Evolutionary conservation across 148 eudicot species (phyloP).

Genomic region (Vaccinium corymbosum): DNA sequence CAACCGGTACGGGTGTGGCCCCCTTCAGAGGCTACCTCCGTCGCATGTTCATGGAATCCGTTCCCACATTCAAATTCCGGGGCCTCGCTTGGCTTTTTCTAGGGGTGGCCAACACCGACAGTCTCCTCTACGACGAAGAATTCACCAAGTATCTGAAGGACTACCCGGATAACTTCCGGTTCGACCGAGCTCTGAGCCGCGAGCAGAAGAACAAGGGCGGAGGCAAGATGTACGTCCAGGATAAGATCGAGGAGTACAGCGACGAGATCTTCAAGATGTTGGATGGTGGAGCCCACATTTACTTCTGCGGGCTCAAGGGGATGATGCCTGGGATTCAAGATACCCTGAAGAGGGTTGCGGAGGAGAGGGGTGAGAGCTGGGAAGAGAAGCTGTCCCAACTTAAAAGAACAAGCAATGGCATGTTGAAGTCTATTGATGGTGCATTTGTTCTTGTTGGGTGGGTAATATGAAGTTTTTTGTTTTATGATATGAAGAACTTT

Average conservation of each 20-base stretch:
- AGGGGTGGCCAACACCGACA: conserved; percentile 87
- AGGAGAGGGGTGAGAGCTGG: conserved; percentile 90
- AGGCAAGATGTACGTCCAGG: conserved; percentile 95
- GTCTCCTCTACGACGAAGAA: conserved; percentile 84
- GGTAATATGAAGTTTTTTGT: neutral
- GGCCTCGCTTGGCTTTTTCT: conserved; percentile 97
- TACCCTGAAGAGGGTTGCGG: conserved; percentile 76
- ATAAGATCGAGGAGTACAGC: conserved; percentile 88
- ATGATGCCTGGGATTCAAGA: conserved; percentile 99
- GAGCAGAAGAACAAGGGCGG: conserved; percentile 80
- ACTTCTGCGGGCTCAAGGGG: conserved; percentile 90
- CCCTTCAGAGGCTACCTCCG: conserved; percentile 93
- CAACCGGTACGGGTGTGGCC: conserved; percentile 95
- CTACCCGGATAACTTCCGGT: conserved; percentile 71
- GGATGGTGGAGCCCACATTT: conserved; percentile 84
- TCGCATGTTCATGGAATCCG: conserved; percentile 91
- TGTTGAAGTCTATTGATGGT: conserved; percentile 76
- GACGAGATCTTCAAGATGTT: conserved; percentile 79
- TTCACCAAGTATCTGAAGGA: conserved; percentile 65
- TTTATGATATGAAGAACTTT: neutral
- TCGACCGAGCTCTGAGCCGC: conserved; percentile 79
- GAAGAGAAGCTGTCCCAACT: conserved; percentile 73
- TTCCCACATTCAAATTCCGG: conserved; percentile 64
- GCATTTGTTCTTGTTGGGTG: neutral
- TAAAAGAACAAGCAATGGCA: conserved; percentile 98